Base-by-base conservation (phyloP, 176 grass and related monocot genomes). In the Cenchrus americanus region DNA sequence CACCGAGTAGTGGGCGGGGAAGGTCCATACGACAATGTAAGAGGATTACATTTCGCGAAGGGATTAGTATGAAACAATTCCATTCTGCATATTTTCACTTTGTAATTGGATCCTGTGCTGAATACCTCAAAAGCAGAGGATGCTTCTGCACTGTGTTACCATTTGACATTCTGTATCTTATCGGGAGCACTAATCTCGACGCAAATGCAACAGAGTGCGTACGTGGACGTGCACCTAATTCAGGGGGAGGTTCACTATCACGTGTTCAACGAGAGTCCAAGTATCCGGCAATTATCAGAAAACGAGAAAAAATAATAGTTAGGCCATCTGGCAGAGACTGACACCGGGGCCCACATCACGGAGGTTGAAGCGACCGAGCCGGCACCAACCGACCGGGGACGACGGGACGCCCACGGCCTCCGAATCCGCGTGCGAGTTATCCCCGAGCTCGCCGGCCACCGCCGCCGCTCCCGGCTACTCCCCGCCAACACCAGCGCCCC, bases 341-440 rank as follows among this genome's bases (percentile, higher is more conserved):
- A 78, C 80, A 83, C 5, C 9, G 23, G 80, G 86, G 10, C 74
- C 86, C 74, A 83, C 59, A 7, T 3, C 5, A 11, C 13, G 18
- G 23, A 7, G 49, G 58, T 17, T 17, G 66, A 23, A 46, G 48
- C 74, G 37, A 79, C 66, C 50, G 32, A 60, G 71, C 71, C 42
- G 3, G 5, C 54, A 19, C 23, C 71, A 73, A 34, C 71, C 48
- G 19, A 41, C 48, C 11, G 62, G 67, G 19, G 41, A 57, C 15
- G 54, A 11, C 8, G 5, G 59, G 18, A 34, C 46, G 47, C 49
- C 30, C 46, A 66, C 77, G 44, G 18, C 47, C 62, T 49, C 77
- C 27, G 48, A 40, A 53, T 79, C 77, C 17, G 82, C 10, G 23
- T 7, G 83, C 83, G 64, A 70, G 32, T n/a, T 17, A 21, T 73